Base-by-base conservation (phyloP, 805 yeast species). In the Candida glaebosa region DNA sequence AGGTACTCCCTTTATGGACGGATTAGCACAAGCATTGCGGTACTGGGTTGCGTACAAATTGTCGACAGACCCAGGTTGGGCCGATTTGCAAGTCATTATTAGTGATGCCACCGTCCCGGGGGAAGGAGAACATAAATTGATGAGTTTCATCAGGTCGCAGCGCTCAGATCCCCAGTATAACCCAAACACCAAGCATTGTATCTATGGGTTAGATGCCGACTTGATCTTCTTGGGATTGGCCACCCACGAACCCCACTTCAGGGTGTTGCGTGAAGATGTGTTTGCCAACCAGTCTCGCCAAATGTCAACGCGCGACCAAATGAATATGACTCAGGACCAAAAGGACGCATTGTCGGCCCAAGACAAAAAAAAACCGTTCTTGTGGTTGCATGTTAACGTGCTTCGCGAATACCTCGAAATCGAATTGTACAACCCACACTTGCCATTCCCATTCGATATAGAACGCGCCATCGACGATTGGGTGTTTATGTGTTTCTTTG, bases 31-130 rank as follows among this genome's bases (percentile, higher is more conserved):
- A 24, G 83, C 93, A 3, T 69, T 93, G 48, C 71, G 93, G 46
- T 93, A 88, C 61, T 93, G 97, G 96, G 87, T 87, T 5, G 87
- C 95, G 3, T 87, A 85, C 61, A 93, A 93, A 60, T 69, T 93
- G 28, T 75, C 88, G 28, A 76, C 76, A 7, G 99, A 93, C 57
- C 95, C 96, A 2, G 96, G 95, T 25, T 93, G 99, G 99, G 82
- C 82, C 34, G 75, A 83, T 44, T 66, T 91, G 37, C 93, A 93
- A 62, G 89, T 93, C 4, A 85, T 93, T 18, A 83, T 93, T 35
- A 84, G 95, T 55, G 99, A 91, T 60, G 96, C 96, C 22, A 82
- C 95, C 0, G 98, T 91, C 10, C 99, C 99, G 1, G 99, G 99
- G 47, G 99, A 93, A 73, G 99, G 99, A 59, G 99, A 93, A 63